These are phyloP conservation scores for Brasilioporus rufonigricans DNA, from an alignment of 768 basidiomycete genomes.

Conservation along the genomic window DNA sequence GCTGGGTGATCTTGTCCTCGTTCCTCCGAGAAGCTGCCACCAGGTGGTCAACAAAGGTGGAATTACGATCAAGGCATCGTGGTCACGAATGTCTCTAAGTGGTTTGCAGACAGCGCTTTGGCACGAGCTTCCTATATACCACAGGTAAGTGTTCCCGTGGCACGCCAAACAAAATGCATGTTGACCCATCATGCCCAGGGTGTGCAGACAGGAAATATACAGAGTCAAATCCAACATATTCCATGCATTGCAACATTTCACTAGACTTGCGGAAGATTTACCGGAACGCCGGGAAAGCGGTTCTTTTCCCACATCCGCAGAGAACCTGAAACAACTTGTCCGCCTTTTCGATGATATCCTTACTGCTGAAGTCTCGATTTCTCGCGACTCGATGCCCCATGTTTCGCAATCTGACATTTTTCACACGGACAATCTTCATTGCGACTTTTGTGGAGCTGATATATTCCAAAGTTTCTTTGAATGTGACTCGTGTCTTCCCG, in stretches of 20 bases:
- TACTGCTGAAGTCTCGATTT: slow-evolving; percentile 40
- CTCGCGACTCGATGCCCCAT: slow-evolving; percentile 30
- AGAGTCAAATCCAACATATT: slow-evolving; percentile 67
- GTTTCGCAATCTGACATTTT: slow-evolving; percentile 22
- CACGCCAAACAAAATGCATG: background rate
- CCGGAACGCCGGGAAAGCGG: background rate
- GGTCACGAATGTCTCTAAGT: slow-evolving; percentile 79
- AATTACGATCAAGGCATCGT: slow-evolving; percentile 78
- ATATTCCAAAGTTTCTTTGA: slow-evolving; percentile 82
- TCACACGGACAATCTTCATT: slow-evolving; percentile 39
- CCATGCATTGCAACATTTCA: slow-evolving; percentile 45
- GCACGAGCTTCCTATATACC: slow-evolving; percentile 78
- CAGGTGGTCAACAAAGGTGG: slow-evolving; percentile 83
- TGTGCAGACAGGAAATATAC: slow-evolving; percentile 79
- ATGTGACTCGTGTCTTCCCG: slow-evolving; percentile 49
- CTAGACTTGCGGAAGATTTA: slow-evolving; percentile 11
- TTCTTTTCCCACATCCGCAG: background rate
- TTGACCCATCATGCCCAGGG: slow-evolving; percentile 40
- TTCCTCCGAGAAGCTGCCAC: slow-evolving; percentile 79
- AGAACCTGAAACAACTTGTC: slow-evolving; percentile 38
- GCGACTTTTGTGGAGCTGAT: slow-evolving; percentile 82
- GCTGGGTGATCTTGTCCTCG: slow-evolving; percentile 74
- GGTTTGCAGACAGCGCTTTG: slow-evolving; percentile 60
- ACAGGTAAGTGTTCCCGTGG: slow-evolving; percentile 46
- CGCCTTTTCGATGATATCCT: slow-evolving; percentile 52